Conservation (phyloP, 371 early-diverging fungal genomes). For the Mucor indicus region DNA sequence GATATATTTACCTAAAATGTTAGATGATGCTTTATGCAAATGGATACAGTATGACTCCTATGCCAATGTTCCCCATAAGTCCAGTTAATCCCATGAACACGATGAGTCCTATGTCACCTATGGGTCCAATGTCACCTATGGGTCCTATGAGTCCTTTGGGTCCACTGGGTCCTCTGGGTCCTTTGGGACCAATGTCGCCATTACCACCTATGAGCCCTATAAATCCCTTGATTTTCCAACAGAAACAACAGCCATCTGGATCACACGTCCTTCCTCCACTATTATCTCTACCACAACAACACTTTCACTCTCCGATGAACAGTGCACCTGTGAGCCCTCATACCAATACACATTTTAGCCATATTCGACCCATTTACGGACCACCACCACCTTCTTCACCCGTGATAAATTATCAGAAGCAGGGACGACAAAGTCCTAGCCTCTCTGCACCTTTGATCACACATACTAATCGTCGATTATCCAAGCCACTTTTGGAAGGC, state of each 20-base stretch:
- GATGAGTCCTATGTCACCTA: constrained; percentile 17
- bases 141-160: constrained; percentile 6
- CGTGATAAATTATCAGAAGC: too few species aligned
- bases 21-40: constrained; percentile 47
- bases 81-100: constrained; percentile 22
- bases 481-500: too few species aligned
- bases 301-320: too few species aligned
- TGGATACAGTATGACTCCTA: constrained; percentile 25
- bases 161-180: constrained; percentile 7
- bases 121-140: constrained; percentile 13
- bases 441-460: neutral
- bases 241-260: neutral
- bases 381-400: too few species aligned
- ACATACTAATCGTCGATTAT: neutral
- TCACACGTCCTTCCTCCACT: neutral
- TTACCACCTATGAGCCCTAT: neutral
- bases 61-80: constrained; percentile 21
- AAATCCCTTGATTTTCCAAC: constrained; percentile 1
- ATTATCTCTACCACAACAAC: too few species aligned
- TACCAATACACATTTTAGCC: too few species aligned
- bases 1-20: neutral
- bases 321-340: too few species aligned
- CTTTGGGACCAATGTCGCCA: constrained; percentile 4
- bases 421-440: constrained; percentile 4
- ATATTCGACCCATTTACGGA: too few species aligned